Evolutionary conservation across 805 yeast species (phyloP).

Genomic region (Millerozyma miso): DNA sequence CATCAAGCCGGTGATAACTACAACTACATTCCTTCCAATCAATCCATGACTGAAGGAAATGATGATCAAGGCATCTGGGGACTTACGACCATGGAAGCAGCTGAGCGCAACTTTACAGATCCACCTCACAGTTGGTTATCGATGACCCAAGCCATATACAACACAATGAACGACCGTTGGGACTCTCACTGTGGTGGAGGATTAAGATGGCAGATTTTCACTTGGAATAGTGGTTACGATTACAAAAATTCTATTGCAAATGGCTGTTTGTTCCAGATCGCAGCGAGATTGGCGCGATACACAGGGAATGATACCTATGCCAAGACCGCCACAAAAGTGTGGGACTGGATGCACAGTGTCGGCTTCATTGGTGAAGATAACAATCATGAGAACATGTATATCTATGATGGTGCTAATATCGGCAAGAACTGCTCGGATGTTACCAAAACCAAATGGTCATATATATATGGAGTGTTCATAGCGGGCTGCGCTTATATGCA

Average conservation of each 20-base stretch:
- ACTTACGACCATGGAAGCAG: slow-evolving; percentile 43
- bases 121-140: slow-evolving; percentile 73
- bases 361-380: slow-evolving; percentile 20
- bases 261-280: slow-evolving; percentile 83
- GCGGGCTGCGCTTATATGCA: slow-evolving; percentile 70
- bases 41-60: slow-evolving; percentile 45
- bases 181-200: slow-evolving; percentile 84
- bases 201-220: slow-evolving; percentile 91
- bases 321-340: slow-evolving; percentile 69
- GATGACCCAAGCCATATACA: slow-evolving; percentile 84
- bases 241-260: slow-evolving; percentile 91
- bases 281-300: slow-evolving; percentile 81
- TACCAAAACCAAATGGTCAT: slow-evolving; percentile 57
- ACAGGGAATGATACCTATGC: slow-evolving; percentile 70
- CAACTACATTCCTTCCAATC: slow-evolving; percentile 44
- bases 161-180: slow-evolving; percentile 90
- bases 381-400: slow-evolving; percentile 23
- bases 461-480: slow-evolving; percentile 64
- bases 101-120: slow-evolving; percentile 38
- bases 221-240: slow-evolving; percentile 91
- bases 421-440: slow-evolving; percentile 46
- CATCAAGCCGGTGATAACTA: slow-evolving; percentile 39
- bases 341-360: slow-evolving; percentile 70
- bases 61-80: slow-evolving; percentile 56
- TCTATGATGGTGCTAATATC: slow-evolving; percentile 59